A percentile compares a stretch with the other conserved stretches of the same genome.
Evolutionary conservation across 345 rosid species (phyloP).

Genomic region (Ceriops tagal): DNA sequence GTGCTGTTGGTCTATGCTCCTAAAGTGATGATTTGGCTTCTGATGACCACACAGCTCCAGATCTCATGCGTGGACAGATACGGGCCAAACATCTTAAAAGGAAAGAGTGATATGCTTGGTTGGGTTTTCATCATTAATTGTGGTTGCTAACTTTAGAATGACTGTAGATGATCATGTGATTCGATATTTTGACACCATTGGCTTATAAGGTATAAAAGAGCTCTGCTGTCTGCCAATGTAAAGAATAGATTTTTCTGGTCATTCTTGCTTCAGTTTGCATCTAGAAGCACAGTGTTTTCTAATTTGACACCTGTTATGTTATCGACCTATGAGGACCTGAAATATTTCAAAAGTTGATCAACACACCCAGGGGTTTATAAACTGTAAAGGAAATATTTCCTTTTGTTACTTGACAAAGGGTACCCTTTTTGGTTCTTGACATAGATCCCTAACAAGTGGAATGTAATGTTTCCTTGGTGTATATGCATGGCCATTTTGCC

Average conservation of each 20-base stretch:
- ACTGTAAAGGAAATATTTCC: not conserved
- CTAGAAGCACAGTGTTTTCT: no score
- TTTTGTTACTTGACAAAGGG: not conserved
- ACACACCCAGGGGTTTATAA: no score
- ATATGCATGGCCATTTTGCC: not conserved
- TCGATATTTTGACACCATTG: not conserved
- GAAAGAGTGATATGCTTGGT: no score
- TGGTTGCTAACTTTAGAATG: not conserved
- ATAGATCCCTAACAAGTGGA: not conserved
- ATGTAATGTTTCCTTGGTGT: no score
- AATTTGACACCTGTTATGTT: no score
- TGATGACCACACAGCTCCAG: constrained; percentile 70
- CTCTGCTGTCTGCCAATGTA: not conserved
- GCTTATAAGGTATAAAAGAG: not conserved
- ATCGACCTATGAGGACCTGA: no score
- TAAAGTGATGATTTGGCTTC: constrained; percentile 58
- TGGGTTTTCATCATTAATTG: no score
- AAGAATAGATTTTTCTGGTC: not conserved
- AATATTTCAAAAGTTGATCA: no score
- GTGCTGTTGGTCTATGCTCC: constrained; percentile 59
- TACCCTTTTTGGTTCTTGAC: not conserved
- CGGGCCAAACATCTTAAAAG: constrained; percentile 56
- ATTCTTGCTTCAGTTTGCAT: no score
- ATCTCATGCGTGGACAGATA: constrained; percentile 83
- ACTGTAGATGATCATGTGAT: not conserved